Evolutionary conservation across 257 asterid genomes (phyloP).

Genomic region (Capsicum pubescens): DNA sequence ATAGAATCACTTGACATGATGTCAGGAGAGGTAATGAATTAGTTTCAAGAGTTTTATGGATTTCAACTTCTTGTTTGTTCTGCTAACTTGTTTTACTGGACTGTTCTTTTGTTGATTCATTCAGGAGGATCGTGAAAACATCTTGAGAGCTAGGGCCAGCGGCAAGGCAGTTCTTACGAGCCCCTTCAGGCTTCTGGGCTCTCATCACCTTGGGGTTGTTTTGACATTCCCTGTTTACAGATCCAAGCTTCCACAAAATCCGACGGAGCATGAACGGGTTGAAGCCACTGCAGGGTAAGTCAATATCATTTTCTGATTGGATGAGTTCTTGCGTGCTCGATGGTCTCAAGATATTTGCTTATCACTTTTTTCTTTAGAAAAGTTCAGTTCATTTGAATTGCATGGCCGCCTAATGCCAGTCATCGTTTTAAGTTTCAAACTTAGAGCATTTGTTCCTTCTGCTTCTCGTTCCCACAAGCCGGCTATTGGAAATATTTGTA

Average conservation of each 20-base stretch:
- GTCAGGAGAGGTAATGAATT: conserved; percentile 85
- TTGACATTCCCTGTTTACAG: conserved; percentile 90
- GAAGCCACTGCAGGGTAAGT: conserved; percentile 85
- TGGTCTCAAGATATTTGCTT: neutral
- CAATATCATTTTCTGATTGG: neutral
- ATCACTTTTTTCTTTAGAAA: neutral
- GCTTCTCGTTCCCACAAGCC: neutral
- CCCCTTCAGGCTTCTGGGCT: conserved; percentile 81
- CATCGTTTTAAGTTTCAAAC: neutral
- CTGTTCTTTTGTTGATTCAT: conserved; percentile 28
- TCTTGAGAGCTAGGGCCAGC: conserved; percentile 82
- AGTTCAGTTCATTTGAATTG: neutral
- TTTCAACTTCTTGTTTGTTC: neutral
- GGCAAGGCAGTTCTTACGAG: conserved; percentile 96
- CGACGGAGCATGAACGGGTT: conserved; percentile 71
- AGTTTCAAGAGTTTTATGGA: neutral
- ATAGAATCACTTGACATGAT: conserved; percentile 90
- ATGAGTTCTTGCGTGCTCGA: neutral
- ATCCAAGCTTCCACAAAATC: conserved; percentile 61
- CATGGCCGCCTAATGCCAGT: neutral
- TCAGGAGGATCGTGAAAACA: conserved; percentile 96
- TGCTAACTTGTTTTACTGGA: conserved; percentile 18
- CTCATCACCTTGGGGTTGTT: conserved; percentile 90
- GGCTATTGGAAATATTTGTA: neutral
- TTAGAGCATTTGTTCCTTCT: neutral